These are phyloP conservation scores for Theileria parva DNA, from an alignment of 169 alveolate species.

Conservation along the genomic window DNA sequence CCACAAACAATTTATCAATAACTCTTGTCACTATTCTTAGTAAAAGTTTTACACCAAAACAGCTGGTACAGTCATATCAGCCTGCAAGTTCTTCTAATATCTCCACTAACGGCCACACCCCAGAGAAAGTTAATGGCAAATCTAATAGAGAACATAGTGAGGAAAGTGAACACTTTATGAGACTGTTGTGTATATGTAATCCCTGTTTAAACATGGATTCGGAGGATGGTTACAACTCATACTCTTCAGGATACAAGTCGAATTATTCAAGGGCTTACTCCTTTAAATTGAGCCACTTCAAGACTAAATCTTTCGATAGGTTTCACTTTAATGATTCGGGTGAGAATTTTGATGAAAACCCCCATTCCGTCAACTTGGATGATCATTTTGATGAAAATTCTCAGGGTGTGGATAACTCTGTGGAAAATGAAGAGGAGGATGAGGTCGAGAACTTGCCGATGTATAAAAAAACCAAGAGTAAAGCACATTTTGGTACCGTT, in stretches of 20 bases:
- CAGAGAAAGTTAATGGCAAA: not conserved
- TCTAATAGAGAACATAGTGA: not conserved
- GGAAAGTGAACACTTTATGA: conserved; percentile 15
- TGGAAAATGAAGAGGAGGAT: not conserved
- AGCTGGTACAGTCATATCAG: not conserved
- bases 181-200: conserved; percentile 13
- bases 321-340: not conserved
- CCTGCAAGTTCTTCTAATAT: not conserved
- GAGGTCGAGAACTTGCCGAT: not conserved
- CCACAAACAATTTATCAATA: conserved; percentile 33
- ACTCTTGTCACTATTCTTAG: conserved; percentile 25
- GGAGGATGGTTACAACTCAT: not conserved
- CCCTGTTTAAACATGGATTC: conserved; percentile 9
- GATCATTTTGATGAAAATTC: not conserved
- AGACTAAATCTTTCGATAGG: not conserved
- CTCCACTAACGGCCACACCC: not conserved
- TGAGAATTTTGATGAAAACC: not conserved
- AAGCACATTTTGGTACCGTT: conserved; percentile 48
- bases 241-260: conserved; percentile 5
- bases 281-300: not conserved
- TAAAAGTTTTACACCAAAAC: conserved; percentile 19
- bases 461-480: conserved; percentile 29
- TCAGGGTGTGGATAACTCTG: not conserved
- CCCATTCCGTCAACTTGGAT: not conserved
- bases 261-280: not conserved